Percentiles rank a stretch among this genome's conserved stretches.
These are phyloP conservation scores for Fusarium sp. DNA, from an alignment of 2,329 filamentous ascomycete genomes.

Conservation along the genomic window DNA sequence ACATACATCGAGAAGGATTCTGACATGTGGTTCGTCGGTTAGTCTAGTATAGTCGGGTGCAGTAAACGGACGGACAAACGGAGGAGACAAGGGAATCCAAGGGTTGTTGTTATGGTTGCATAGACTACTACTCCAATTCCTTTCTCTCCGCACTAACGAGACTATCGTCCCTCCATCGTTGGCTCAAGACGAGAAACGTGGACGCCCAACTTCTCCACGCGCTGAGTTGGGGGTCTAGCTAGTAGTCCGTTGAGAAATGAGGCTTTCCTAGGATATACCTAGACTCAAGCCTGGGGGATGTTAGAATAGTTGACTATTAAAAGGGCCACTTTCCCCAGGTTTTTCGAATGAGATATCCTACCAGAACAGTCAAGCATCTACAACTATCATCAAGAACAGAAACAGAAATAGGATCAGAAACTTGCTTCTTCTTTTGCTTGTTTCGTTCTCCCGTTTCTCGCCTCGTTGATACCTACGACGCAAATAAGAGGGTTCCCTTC, in stretches of 20 bases:
- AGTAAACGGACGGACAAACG: slow-evolving; percentile 34
- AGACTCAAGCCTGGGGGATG: not conserved
- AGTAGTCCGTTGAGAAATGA: slow-evolving; percentile 4
- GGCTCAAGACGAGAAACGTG: slow-evolving; percentile 9
- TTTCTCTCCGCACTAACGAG: not conserved
- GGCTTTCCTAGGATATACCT: not conserved
- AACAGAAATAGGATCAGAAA: not conserved
- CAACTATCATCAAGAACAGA: not conserved
- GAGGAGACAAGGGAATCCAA: slow-evolving; percentile 10
- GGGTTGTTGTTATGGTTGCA: slow-evolving; percentile 14
- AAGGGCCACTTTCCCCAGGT: slow-evolving; percentile 4
- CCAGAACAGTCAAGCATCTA: not conserved
- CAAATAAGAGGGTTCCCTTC: slow-evolving; percentile 14
- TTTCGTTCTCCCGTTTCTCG: slow-evolving; percentile 14
- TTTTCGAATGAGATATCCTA: not conserved
- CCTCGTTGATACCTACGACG: slow-evolving; percentile 27
- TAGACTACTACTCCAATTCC: not conserved
- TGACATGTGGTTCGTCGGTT: slow-evolving; percentile 25
- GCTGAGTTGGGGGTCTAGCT: not conserved
- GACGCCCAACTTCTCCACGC: slow-evolving; percentile 16
- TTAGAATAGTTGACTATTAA: slow-evolving; percentile 30
- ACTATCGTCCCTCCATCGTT: not conserved
- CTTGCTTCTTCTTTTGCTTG: not conserved
- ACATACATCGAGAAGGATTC: not conserved
- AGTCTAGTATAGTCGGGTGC: slow-evolving; percentile 1